Base-by-base conservation (phyloP, 192 early-diverging fungal species). In the Backusella mclennaniae region DNA sequence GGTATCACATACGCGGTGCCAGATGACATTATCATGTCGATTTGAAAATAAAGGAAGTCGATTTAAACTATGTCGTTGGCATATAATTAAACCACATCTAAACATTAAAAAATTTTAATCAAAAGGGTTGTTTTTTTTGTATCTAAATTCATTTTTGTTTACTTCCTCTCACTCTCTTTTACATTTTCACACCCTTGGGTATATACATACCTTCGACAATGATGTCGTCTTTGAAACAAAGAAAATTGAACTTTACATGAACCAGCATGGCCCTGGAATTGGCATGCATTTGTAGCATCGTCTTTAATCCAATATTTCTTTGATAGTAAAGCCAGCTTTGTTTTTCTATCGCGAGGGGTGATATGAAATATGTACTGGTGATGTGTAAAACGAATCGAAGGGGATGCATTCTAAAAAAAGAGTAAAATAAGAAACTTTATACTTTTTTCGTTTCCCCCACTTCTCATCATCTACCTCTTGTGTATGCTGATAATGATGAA, bases 51-150 rank as follows among this genome's bases (percentile, higher is more conserved):
- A 56, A 41, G 75, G 79, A 17, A 80, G 63, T 15, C 59, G 49
- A 76, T 80, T 80, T 35, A 75, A 73, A 26, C 75, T 73, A 52
- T 80, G 79, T 26, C 71, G 36, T 31, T 80, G 68, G 17, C 79
- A 80, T 35, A 76, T 67, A 12, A 80, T 67, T 26, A 73, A 59
- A 11, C 79, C 79, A 59, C 79, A 80, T 31, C 75, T 80, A 38
- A 35, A 69, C 4, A 49, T 26, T n/a, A 35, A 23, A 44, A 78
- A 33, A 17, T 8, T 21, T 19, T 63, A 29, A 5, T 12, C 56
- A 63, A 63, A 63, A 63, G 4, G 4, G 0, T 0, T 44, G 3
- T 17, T 17, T 14, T 44, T 15, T 44, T 44, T 44, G 33, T 14
- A 44, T 44, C 42, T 44, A 44, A 12, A 42, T 42, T 42, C 41